A percentile compares a stretch with the other conserved stretches of the same genome.
Conservation (phyloP, 208 protist species). For the Trypanosoma grayi region DNA sequence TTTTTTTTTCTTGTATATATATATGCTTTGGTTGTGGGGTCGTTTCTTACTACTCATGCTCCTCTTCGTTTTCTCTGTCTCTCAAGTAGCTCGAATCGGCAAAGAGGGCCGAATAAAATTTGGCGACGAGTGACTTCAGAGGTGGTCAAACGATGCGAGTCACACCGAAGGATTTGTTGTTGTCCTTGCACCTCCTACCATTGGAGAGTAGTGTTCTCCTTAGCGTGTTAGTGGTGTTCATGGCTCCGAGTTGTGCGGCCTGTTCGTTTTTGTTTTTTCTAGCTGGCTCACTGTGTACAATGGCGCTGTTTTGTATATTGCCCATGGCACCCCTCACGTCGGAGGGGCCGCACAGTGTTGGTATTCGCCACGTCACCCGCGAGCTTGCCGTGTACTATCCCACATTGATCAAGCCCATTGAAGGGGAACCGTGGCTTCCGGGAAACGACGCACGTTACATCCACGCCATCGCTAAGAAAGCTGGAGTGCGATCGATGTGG, state of each 20-base stretch:
- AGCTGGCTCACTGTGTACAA: background rate
- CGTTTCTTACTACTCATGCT: background rate
- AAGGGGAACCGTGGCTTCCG: slow-evolving; percentile 22
- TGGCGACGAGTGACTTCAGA: background rate
- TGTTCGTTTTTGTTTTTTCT: slow-evolving; percentile 4
- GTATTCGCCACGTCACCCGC: slow-evolving; percentile 17
- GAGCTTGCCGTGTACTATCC: slow-evolving; percentile 22
- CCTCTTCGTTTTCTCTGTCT: background rate
- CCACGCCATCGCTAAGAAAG: background rate
- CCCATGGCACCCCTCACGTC: slow-evolving; percentile 9
- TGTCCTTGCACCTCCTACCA: slow-evolving; percentile 13
- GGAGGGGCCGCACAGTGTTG: slow-evolving; percentile 7
- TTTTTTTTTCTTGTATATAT: background rate
- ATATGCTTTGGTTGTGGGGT: background rate
- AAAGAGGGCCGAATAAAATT: too few relatives aligned
- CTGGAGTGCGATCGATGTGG: slow-evolving; percentile 1
- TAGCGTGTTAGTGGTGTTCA: background rate
- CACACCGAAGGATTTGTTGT: slow-evolving; percentile 4
- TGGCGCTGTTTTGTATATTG: slow-evolving; percentile 3
- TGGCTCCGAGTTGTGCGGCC: background rate
- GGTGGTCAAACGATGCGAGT: background rate
- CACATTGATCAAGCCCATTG: slow-evolving; percentile 21
- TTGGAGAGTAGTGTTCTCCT: slow-evolving; percentile 1
- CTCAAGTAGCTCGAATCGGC: too few relatives aligned
- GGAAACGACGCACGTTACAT: slow-evolving; percentile 4